Base-by-base conservation (phyloP, 2,329 filamentous ascomycete genomes). In the Plenodomus biglobosus region DNA sequence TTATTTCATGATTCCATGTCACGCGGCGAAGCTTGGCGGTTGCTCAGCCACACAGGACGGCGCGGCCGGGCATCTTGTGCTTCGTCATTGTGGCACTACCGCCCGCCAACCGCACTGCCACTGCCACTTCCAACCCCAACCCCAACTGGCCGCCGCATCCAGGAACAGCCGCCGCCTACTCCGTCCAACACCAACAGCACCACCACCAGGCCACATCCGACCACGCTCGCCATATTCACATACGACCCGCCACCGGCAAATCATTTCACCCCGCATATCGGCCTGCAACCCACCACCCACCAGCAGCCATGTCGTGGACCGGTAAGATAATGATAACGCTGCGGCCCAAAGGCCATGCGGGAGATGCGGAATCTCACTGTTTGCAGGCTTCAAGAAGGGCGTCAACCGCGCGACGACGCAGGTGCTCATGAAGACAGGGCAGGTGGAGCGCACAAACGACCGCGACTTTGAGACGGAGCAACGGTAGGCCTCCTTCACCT, bases 361-460 rank as follows among this genome's bases (percentile, higher is more conserved):
- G 19, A 36, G 44, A 38, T 15, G 51, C 37, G 46, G 38, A 49
- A 43, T 48, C 66, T 71, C 42, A 69, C 54, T 37, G 19, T 21
- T 21, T 53, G 30, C 66, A 88, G 87, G 87, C 58, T 92, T 91
- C 79, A 91, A 94, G 79, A 96, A 95, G 75, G 95, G 95, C 85
- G 92, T 97, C 79, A 92, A 94, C 80, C 90, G 94, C 78, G 92
- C 92, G 66, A 96, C 92, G 75, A 99, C 95, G 77, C 92, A 96
- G 85, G 92, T 97, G 55, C 96, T 99, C 90, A 97, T 99, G 92
- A 99, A 99, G 83, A 95, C 61, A 85, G 90, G 94, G 52, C 94
- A 97, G 78, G 95, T 99, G 65, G 94, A 99, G 76, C 92, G 94
- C 78, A 99, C 94, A 20, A 96, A 92, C 73, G 94, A 99, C 77